phyloP scores from a whole-genome alignment of 768 basidiomycete genomes.

The Phylloporus scabripes region DNA sequence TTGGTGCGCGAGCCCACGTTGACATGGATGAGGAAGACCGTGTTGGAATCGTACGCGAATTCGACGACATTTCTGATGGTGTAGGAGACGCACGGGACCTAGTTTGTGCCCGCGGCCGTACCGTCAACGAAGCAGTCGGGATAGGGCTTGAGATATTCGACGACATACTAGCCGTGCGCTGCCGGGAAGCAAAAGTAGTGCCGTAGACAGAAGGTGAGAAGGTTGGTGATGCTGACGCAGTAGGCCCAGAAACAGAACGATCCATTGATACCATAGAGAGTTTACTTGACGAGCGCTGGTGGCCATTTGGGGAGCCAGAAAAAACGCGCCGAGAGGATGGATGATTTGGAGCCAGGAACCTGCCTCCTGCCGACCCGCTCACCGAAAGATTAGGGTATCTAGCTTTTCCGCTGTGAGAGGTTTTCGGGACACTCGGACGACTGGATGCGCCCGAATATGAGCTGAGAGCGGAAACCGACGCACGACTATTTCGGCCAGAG shows the following conservation, averaged over 20 bases:
- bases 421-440: slow-evolving; percentile 9
- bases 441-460: slow-evolving; percentile 18
- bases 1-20: slow-evolving; percentile 65
- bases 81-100: slow-evolving; percentile 54
- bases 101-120: slow-evolving; percentile 39
- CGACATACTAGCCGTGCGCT: slow-evolving; percentile 65
- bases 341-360: slow-evolving; percentile 43
- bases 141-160: slow-evolving; percentile 37
- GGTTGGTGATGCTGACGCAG: slow-evolving; percentile 33
- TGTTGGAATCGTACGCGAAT: slow-evolving; percentile 43
- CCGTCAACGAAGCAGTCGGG: slow-evolving; percentile 27
- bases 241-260: slow-evolving; percentile 70
- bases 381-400: slow-evolving; percentile 30
- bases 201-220: slow-evolving; percentile 39
- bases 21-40: slow-evolving; percentile 45
- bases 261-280: slow-evolving; percentile 41
- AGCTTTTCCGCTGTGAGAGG: slow-evolving; percentile 21
- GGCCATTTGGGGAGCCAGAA: slow-evolving; percentile 42
- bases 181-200: slow-evolving; percentile 80
- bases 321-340: slow-evolving; percentile 43
- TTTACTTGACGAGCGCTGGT: slow-evolving; percentile 52
- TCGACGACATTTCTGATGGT: slow-evolving; percentile 52
- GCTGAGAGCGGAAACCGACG: slow-evolving; percentile 42
- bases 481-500: slow-evolving; percentile 55
- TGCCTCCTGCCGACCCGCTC: slow-evolving; percentile 32